Evolutionary conservation across 2,329 filamentous ascomycete genomes (phyloP), one percentile per base, ranked within the genome.

Genomic region (Venturia nashicola): DNA sequence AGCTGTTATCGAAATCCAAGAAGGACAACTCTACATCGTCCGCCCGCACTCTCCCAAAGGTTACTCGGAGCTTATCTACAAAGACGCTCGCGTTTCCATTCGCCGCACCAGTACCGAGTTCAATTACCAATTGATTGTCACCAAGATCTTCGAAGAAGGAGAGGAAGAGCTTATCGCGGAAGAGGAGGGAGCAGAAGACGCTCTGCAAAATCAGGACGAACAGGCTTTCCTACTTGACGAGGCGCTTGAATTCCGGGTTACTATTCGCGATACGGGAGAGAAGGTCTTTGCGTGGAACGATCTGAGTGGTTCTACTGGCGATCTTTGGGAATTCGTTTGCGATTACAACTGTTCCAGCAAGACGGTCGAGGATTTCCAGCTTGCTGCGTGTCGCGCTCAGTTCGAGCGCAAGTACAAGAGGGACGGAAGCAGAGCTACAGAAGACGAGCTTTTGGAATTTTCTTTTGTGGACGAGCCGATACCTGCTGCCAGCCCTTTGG

Each of bases 1-100:
- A 79, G 89, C 91, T 59, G 86, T 99, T 73, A 91, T 96, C 76
- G 92, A 97, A 74, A 87, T 99, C 54, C 86, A 92, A 18, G 91
- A 97, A 76, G 94, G 94, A 73, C 92, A 97, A 76, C 90, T 99
- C 55, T 99, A 97, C 76, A 88, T 99, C 69, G 94, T 99, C 70
- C 90, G 94, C 70, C 94, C 94, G 12, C 84, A 91, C 61, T 97
- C 93, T 8, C 91, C 93, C 65, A 99, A 99, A 76, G 94, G 94
- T 68, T 97, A 97, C 75, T 97, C 93, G 1, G 94, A 99, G 76
- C 91, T 97, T 73, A 96, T 99, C 76, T 99, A 97, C 82, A 96
- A 94, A 76, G 94, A 99, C 85, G 89, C 91, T 46, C 89, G 91
- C 59, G 91, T 93, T 62, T 91, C 88, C 67, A 95, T 99, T 72